phyloP scores from a whole-genome alignment of 208 protist genomes.

The Tritrichomonas musculus region DNA sequence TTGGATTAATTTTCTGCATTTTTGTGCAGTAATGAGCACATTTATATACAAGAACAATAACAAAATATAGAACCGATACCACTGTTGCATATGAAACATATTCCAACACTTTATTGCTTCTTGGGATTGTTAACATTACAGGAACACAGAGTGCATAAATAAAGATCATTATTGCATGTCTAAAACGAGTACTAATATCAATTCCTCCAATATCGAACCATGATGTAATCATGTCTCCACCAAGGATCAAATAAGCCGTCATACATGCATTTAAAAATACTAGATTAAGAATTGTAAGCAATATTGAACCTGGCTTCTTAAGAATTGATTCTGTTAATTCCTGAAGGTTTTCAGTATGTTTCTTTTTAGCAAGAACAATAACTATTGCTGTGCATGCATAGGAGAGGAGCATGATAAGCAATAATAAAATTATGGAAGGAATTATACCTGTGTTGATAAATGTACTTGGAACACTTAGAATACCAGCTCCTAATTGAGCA shows the following conservation, averaged over 20 bases:
- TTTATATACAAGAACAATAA: neutral
- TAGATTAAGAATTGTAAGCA: neutral
- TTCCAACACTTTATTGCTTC: neutral
- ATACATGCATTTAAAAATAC: neutral
- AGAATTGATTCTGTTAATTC: neutral
- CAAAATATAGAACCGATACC: neutral
- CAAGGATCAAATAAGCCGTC: neutral
- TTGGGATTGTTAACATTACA: neutral
- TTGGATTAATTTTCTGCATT: neutral
- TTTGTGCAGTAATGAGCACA: neutral
- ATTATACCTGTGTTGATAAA: neutral
- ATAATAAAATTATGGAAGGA: neutral
- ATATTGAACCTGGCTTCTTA: neutral
- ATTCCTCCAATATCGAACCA: neutral
- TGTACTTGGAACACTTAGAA: slow-evolving; percentile 14
- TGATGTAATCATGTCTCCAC: neutral
- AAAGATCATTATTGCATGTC: neutral
- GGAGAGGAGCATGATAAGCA: neutral
- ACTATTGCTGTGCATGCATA: neutral
- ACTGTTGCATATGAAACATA: neutral
- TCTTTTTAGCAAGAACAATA: neutral
- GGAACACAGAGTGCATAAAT: neutral
- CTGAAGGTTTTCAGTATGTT: neutral
- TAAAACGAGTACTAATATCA: neutral
- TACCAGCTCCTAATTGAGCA: neutral